A percentile compares a stretch with the other conserved stretches of the same genome.
phyloP scores from a whole-genome alignment of 2,329 filamentous ascomycete genomes.

The Hypoxylon sp. region DNA sequence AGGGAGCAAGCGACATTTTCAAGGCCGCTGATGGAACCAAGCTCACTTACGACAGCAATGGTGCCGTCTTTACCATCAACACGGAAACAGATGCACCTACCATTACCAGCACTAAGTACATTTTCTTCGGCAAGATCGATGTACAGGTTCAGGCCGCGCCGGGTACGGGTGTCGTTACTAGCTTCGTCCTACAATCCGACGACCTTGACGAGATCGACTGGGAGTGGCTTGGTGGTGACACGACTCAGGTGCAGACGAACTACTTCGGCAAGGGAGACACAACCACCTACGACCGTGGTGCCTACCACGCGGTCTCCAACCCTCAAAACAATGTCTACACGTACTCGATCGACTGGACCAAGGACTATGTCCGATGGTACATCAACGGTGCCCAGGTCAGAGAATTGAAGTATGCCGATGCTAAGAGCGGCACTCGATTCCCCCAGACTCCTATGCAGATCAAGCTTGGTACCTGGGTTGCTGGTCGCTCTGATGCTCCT shows the following conservation, averaged over 20 bases:
- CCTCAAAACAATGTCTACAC: slow-evolving; percentile 72
- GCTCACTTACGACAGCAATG: slow-evolving; percentile 63
- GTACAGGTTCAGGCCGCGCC: slow-evolving; percentile 83
- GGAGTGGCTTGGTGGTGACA: slow-evolving; percentile 90
- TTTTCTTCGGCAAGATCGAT: slow-evolving; percentile 95
- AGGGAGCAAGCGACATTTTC: slow-evolving; percentile 75
- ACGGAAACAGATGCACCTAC: slow-evolving; percentile 77
- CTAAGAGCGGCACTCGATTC: slow-evolving; percentile 70
- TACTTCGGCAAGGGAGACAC: slow-evolving; percentile 83
- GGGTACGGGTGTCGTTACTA: slow-evolving; percentile 90
- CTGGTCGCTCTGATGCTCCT: slow-evolving; percentile 69
- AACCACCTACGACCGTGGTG: slow-evolving; percentile 77
- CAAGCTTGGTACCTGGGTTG: slow-evolving; percentile 78
- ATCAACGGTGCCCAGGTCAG: slow-evolving; percentile 75
- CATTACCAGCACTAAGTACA: slow-evolving; percentile 85
- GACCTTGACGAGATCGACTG: slow-evolving; percentile 95
- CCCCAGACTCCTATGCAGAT: slow-evolving; percentile 82
- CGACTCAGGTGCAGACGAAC: slow-evolving; percentile 85
- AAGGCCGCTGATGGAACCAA: slow-evolving; percentile 62
- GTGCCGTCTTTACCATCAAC: slow-evolving; percentile 76
- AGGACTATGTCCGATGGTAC: slow-evolving; percentile 73
- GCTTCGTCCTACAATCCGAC: slow-evolving; percentile 89
- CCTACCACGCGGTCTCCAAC: slow-evolving; percentile 70
- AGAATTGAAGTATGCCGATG: slow-evolving; percentile 72
- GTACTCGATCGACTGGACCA: slow-evolving; percentile 78